Base-by-base conservation (phyloP, 768 basidiomycete genomes). In the Lepiota venenata region DNA sequence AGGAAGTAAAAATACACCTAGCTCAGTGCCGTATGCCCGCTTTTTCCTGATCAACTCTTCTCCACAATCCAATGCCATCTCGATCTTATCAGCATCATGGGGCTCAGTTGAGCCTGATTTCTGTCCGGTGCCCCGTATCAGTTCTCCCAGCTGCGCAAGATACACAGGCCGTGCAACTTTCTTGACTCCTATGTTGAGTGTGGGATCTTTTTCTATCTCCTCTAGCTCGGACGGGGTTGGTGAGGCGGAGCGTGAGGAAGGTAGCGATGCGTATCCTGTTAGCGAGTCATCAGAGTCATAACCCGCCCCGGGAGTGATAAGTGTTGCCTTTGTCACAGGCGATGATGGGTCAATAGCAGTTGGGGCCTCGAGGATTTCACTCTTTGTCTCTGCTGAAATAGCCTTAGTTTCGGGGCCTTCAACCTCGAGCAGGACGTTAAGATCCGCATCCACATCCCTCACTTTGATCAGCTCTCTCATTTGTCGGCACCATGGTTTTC, bases 271-370 rank as follows among this genome's bases (percentile, higher is more conserved):
- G 66, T 96, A 97, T 3, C 92, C 93, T 2, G 81, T 81, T 0
- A 95, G 80, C 48, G 96, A 91, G 63, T 87, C 88, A 60, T 92
- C 88, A 7, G 94, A 95, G 61, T 94, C 91, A 44, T 82, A 79
- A 29, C 72, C 78, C 42, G 56, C 50, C 20, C 61, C 57, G 2
- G 56, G 60, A 15, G 59, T 27, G 4, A 64, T 55, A 32, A 68
- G 59, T 12, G 60, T 60, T n/a, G 61, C 62, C 47, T 53, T 64
- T 21, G 55, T 43, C 11, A 55, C 9, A 11, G 48, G 16, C 18
- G 51, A n/a, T 20, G 49, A 16, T 20, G 53, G 55, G 21, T 51
- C 48, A 37, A 40, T 29, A 44, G 52, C 56, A 16, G 51, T 14
- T 3, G 38, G 47, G 11, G 52, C 42, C 36, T 62, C 57, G 42